phyloP scores from a whole-genome alignment of 768 basidiomycete genomes.

The Phanerochaete carnosa region DNA sequence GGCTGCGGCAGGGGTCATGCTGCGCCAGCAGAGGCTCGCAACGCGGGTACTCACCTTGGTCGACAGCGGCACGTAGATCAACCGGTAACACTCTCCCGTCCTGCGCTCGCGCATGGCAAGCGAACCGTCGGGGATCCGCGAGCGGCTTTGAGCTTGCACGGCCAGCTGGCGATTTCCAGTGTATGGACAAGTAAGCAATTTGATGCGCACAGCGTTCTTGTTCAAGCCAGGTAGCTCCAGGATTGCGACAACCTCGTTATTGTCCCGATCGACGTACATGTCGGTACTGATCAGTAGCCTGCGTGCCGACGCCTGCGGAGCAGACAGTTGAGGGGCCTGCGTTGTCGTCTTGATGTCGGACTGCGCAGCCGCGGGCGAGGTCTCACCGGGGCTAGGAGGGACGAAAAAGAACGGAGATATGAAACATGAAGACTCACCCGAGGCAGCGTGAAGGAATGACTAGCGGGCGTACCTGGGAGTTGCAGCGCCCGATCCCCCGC shows the following conservation, averaged over 20 bases:
- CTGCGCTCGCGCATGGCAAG: constrained; percentile 50
- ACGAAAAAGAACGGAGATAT: not conserved
- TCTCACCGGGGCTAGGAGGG: not conserved
- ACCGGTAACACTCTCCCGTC: constrained; percentile 47
- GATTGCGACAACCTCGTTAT: constrained; percentile 50
- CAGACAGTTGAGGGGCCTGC: constrained; percentile 45
- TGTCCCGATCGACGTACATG: constrained; percentile 51
- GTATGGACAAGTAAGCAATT: constrained; percentile 56
- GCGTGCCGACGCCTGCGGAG: constrained; percentile 35
- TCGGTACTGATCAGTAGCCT: constrained; percentile 54
- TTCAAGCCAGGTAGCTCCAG: constrained; percentile 71
- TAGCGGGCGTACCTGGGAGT: constrained; percentile 12
- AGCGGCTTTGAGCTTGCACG: constrained; percentile 44
- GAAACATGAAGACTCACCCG: constrained; percentile 12
- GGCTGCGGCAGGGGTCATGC: constrained; percentile 33
- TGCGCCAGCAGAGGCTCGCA: constrained; percentile 16
- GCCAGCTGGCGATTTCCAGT: constrained; percentile 62
- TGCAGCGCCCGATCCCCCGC: not conserved
- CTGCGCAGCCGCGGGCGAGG: not conserved
- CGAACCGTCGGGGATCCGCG: constrained; percentile 34
- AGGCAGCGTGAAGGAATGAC: not conserved
- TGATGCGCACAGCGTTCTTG: constrained; percentile 53
- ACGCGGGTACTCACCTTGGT: constrained; percentile 45
- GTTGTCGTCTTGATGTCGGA: not conserved
- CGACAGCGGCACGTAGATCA: constrained; percentile 51